Percentiles rank a stretch among this genome's conserved stretches.
phyloP scores from a whole-genome alignment of 495 filamentous ascomycete genomes.

The Hyaloscypha finlandica region DNA sequence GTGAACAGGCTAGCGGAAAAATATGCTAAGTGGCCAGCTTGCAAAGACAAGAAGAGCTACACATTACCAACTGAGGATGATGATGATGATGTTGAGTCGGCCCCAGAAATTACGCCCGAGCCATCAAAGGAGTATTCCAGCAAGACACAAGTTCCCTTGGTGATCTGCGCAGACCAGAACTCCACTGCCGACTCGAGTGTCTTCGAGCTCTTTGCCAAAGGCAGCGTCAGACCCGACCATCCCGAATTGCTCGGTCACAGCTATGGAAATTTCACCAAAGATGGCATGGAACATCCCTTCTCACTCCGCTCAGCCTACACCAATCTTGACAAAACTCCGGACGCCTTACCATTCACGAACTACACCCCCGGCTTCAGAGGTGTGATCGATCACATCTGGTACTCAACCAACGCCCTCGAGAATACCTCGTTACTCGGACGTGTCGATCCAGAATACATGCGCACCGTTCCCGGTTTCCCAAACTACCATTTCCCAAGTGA shows the following conservation, averaged over 20 bases:
- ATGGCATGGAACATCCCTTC: constrained; percentile 94
- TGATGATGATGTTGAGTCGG: constrained; percentile 56
- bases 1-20: constrained; percentile 79
- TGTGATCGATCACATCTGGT: constrained; percentile 97
- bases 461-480: constrained; percentile 89
- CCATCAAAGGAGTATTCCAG: constrained; percentile 78
- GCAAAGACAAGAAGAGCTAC: constrained; percentile 77
- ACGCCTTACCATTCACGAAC: constrained; percentile 92
- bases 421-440: constrained; percentile 85
- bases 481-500: constrained; percentile 98
- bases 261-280: constrained; percentile 88
- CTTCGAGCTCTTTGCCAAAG: constrained; percentile 81
- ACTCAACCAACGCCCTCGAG: constrained; percentile 86
- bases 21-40: constrained; percentile 73
- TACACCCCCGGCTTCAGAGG: constrained; percentile 90
- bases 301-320: constrained; percentile 85
- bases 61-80: constrained; percentile 30
- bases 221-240: constrained; percentile 70
- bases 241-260: constrained; percentile 65
- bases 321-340: constrained; percentile 60
- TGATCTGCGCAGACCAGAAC: constrained; percentile 96
- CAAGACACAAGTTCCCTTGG: constrained; percentile 82
- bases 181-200: constrained; percentile 81
- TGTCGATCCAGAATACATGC: constrained; percentile 87
- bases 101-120: constrained; percentile 51